These are phyloP conservation scores for Yamadazyma olivae DNA, from an alignment of 805 yeast species.

Conservation along the genomic window DNA sequence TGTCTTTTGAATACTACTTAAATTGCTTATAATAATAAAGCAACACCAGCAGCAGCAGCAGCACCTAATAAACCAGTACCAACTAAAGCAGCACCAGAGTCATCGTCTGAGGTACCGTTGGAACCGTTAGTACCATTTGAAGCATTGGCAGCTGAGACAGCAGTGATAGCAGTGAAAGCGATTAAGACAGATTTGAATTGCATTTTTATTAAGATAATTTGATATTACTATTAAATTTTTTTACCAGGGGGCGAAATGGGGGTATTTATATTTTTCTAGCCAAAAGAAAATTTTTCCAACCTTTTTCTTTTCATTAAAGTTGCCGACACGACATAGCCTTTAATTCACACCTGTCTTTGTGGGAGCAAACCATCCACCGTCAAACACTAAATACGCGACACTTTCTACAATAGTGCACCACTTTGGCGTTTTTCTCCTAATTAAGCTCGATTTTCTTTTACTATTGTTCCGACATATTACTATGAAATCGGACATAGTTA, in stretches of 20 bases:
- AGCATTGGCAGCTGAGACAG: slow-evolving; percentile 60
- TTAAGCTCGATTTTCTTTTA: too few relatives aligned
- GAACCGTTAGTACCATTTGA: slow-evolving; percentile 39
- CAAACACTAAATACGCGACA: too few relatives aligned
- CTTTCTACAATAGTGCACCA: too few relatives aligned
- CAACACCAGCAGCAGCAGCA: slow-evolving; percentile 80
- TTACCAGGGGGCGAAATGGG: not conserved
- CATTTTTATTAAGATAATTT: slow-evolving; percentile 39
- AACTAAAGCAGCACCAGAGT: slow-evolving; percentile 42
- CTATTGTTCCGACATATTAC: too few relatives aligned
- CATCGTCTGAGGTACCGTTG: slow-evolving; percentile 23
- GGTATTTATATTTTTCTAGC: not conserved
- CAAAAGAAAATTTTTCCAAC: not conserved
- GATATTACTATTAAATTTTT: not conserved
- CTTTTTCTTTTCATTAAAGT: too few relatives aligned
- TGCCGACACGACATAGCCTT: not conserved
- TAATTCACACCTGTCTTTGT: too few relatives aligned
- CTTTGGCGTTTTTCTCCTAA: too few relatives aligned
- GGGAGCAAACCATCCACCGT: too few relatives aligned
- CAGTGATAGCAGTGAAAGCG: slow-evolving; percentile 68
- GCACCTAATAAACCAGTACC: slow-evolving; percentile 80
- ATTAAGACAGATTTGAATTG: slow-evolving; percentile 69
- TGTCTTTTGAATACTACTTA: too few relatives aligned
- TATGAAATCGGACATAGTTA: too few relatives aligned
- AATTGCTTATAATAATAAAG: slow-evolving; percentile 38